These are phyloP conservation scores for Sporothrix variecibatus DNA, from an alignment of 2,329 filamentous ascomycete species.

Conservation along the genomic window DNA sequence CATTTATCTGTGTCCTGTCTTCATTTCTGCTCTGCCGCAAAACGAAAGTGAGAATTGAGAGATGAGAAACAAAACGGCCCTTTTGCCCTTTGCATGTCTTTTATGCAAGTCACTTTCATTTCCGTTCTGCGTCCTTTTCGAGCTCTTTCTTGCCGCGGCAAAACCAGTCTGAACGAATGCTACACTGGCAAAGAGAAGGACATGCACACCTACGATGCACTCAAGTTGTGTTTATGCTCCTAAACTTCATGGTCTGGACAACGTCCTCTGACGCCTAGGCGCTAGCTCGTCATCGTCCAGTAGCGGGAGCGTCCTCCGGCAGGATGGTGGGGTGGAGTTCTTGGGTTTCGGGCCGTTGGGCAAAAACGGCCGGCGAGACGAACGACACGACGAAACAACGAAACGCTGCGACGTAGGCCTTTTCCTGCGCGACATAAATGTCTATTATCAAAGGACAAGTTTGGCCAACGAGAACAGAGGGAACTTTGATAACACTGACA, in stretches of 20 bases:
- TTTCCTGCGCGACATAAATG: neutral
- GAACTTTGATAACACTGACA: neutral
- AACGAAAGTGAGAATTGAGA: neutral
- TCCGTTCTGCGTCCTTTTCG: neutral
- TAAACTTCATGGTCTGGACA: neutral
- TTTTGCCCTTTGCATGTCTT: neutral
- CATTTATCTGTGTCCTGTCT: neutral
- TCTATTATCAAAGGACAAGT: neutral
- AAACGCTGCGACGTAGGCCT: neutral
- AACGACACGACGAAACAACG: neutral
- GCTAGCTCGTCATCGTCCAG: slow-evolving; percentile 2
- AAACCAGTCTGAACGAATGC: neutral
- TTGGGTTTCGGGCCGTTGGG: slow-evolving; percentile 24
- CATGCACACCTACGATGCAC: neutral
- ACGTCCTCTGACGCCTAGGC: neutral
- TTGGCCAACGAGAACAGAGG: neutral
- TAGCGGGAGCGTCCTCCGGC: slow-evolving; percentile 10
- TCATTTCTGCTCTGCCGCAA: neutral
- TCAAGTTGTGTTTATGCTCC: neutral
- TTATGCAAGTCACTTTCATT: neutral
- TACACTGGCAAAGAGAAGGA: neutral
- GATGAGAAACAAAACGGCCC: neutral
- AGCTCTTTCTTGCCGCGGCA: neutral
- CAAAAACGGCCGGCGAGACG: slow-evolving; percentile 19
- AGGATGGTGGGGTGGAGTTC: slow-evolving; percentile 19